A percentile compares a stretch with the other conserved stretches of the same genome.
These are phyloP conservation scores for Fallopia convolvulus DNA, from an alignment of 148 eudicot genomes.

Conservation along the genomic window DNA sequence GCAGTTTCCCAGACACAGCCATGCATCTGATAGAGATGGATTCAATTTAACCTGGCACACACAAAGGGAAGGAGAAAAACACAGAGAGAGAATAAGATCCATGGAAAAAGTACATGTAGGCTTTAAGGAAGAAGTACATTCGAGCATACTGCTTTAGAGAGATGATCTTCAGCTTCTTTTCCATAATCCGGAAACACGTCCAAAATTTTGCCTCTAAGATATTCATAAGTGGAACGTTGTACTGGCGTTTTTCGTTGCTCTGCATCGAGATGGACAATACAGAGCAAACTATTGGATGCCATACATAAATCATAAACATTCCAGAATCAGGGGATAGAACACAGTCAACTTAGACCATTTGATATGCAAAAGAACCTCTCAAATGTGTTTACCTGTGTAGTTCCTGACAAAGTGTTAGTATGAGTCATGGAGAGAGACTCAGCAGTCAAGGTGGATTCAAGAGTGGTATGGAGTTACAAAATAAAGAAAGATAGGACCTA, in stretches of 20 bases:
- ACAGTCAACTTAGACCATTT: not conserved
- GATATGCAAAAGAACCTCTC: not conserved
- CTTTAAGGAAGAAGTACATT: conserved; percentile 1
- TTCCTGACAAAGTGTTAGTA: not conserved
- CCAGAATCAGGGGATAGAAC: conserved; percentile 1
- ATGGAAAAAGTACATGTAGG: conserved; percentile 2
- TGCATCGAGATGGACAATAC: conserved; percentile 23
- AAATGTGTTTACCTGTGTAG: not conserved
- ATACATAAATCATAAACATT: not conserved
- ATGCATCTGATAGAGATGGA: conserved; percentile 87
- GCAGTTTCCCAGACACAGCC: conserved; percentile 84
- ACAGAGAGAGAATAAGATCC: not conserved
- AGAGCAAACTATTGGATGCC: not conserved
- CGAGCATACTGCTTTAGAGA: conserved; percentile 80
- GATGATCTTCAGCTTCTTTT: conserved; percentile 98
- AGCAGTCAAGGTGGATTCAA: not conserved
- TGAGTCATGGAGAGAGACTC: not conserved
- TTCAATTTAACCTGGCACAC: conserved; percentile 74
- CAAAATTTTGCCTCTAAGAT: conserved; percentile 78
- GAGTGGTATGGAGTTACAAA: not conserved
- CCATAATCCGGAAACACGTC: conserved; percentile 74
- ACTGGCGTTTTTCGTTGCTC: conserved; percentile 61
- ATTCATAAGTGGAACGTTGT: conserved; percentile 76
- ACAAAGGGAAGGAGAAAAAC: conserved; percentile 11
- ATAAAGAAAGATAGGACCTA: not conserved